These are phyloP conservation scores for Nannizzia gypsea DNA, from an alignment of 2,329 filamentous ascomycete genomes.

Conservation along the genomic window DNA sequence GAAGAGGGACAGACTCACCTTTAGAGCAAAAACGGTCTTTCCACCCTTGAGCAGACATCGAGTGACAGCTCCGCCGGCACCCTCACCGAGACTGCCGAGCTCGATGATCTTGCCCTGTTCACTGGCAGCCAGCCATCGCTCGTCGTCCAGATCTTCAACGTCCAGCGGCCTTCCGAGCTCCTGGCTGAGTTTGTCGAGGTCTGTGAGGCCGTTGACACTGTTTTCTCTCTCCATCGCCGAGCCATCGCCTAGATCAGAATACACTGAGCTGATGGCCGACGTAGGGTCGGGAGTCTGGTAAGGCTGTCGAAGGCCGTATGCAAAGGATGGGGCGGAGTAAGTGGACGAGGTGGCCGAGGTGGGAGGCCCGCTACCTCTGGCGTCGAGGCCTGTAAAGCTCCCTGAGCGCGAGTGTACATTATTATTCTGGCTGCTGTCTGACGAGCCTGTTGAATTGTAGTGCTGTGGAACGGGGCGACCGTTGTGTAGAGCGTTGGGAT, in stretches of 20 bases:
- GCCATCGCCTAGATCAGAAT: constrained; percentile 68
- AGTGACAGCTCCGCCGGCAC: constrained; percentile 90
- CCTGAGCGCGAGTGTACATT: constrained; percentile 71
- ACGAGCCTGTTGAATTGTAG: constrained; percentile 46
- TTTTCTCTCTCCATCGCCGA: constrained; percentile 70
- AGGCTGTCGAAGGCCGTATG: constrained; percentile 54
- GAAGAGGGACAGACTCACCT: constrained; percentile 46
- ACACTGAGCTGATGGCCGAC: constrained; percentile 74
- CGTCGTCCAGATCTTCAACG: constrained; percentile 88
- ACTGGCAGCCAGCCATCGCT: constrained; percentile 88
- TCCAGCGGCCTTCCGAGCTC: constrained; percentile 76
- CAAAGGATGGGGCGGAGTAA: constrained; percentile 72
- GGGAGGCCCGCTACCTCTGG: constrained; percentile 59
- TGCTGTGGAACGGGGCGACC: constrained; percentile 46
- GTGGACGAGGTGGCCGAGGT: constrained; percentile 79
- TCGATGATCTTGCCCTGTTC: constrained; percentile 79
- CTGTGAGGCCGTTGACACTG: constrained; percentile 62
- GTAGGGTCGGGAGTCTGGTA: constrained; percentile 67
- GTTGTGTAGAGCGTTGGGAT: constrained; percentile 45
- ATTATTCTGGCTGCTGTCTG: constrained; percentile 43
- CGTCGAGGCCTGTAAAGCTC: constrained; percentile 63
- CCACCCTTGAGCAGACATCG: constrained; percentile 78
- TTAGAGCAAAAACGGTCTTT: constrained; percentile 89
- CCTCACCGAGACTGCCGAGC: constrained; percentile 80
- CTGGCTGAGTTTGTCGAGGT: constrained; percentile 67